Base-by-base conservation (phyloP, 2,329 filamentous ascomycete species). In the Paecilomyces sp. region DNA sequence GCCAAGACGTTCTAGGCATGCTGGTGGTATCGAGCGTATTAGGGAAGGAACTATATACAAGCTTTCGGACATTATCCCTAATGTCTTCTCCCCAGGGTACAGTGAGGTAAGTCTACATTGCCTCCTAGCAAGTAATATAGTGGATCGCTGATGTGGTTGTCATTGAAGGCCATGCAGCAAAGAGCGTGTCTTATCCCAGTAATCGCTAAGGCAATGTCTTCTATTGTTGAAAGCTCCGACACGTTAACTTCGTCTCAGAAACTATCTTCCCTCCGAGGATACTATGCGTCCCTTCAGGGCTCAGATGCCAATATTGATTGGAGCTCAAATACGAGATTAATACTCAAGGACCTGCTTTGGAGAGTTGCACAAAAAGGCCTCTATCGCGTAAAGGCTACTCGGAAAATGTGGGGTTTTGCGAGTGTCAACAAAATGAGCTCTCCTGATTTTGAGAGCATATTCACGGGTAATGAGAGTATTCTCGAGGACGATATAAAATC, bases 131-230 rank as follows among this genome's bases (percentile, higher is more conserved):
- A 5, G 9, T 24, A 15, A 50, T 18, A 55, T 62, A 12, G 56
- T 52, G 24, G 13, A 25, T 60, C 57, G 41, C 50, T 55, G 6
- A 58, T 53, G n/a, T 8, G 2, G 52, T 25, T 13, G 5, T 13
- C 41, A 55, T 47, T 18, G 7, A 47, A 77, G 75, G 70, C 67
- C 34, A 70, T 77, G 60, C 68, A 66, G 36, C 71, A 76, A 62
- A 67, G 75, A 34, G 68, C 67, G 9, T 65, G 66, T 6, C 68
- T 75, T 7, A 70, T 77, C 3, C 68, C 73, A 1, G 67, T 69
- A 4, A 67, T 77, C 15, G 65, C 69, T 1, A 76, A 72, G 61
- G 71, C 74, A 5, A 62, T 77, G 28, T 60, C 64, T 3, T 69
- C 67, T 1, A 67, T 77, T 54, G 50, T 77, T 12, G 63, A 66